Base-by-base conservation (phyloP, 1,284 basidiomycete genomes). In the Cronartium ribicola region DNA sequence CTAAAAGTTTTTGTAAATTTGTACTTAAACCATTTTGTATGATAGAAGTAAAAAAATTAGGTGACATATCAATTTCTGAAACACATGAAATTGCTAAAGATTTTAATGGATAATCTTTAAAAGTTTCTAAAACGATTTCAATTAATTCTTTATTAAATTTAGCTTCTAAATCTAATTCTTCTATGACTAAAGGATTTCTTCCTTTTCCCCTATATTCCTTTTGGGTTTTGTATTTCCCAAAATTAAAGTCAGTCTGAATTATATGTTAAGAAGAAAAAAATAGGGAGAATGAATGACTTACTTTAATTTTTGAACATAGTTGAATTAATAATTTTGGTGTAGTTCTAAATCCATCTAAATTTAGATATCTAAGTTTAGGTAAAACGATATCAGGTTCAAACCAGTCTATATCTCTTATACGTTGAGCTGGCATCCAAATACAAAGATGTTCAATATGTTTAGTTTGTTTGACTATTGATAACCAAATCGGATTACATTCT, bases 351-450 rank as follows among this genome's bases (percentile, higher is more conserved):
- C 51, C 51, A 55, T 55, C 51, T 20, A 55, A n/a, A 20, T 55
- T 55, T 29, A 55, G 13, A 55, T 55, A 55, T 29, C 51, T n/a
- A 55, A 55, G 51, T 20, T 55, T 55, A 55, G 51, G 51, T 55
- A 55, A 55, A 11, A 55, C 4, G 6, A 55, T 29, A 20, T 55
- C 11, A 3, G 51, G 51, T 20, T 20, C 5, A n/a, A 55, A 55
- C 51, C 51, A 55, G n/a, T 55, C 17, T 13, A 55, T 10, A 55
- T 55, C 51, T 55, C 17, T 55, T 6, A 55, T 55, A 7, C 13
- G 13, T 20, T 55, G 51, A 3, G 29, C 17, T 55, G 51, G 51
- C 51, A 55, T 55, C 51, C 51, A 55, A 17, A 55, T 11, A 55
- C 51, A 55, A 55, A 55, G 51, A 55, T 55, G 51, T 55, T 20